These are phyloP conservation scores for Populus tomentosa DNA, from an alignment of 441 rosid species.

Conservation along the genomic window DNA sequence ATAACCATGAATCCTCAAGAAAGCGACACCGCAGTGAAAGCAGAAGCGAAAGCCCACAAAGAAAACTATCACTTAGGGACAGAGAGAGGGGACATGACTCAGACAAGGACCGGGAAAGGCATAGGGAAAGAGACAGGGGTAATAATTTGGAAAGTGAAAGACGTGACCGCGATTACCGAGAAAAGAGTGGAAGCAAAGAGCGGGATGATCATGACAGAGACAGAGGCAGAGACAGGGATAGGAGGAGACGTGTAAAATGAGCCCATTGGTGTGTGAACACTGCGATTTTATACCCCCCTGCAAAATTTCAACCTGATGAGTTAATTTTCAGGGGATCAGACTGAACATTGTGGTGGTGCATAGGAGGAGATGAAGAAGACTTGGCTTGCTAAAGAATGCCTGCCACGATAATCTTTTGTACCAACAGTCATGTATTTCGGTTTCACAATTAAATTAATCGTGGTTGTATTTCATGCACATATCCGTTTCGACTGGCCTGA, in stretches of 20 bases:
- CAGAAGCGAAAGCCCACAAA: constrained; percentile 72
- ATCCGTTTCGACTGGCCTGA: too few species aligned
- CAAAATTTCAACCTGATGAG: not conserved
- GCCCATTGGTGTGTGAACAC: constrained; percentile 9
- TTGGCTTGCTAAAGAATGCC: not conserved
- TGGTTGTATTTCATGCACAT: not conserved
- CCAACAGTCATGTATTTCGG: not conserved
- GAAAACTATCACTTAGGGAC: constrained; percentile 55
- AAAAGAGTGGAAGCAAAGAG: constrained; percentile 91
- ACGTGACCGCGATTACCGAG: constrained; percentile 49
- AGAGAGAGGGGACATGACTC: constrained; percentile 51
- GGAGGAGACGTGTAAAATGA: constrained; percentile 55
- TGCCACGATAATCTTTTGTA: not conserved
- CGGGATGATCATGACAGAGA: constrained; percentile 78
- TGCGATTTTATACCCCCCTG: not conserved
- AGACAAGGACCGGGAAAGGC: constrained; percentile 50
- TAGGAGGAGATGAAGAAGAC: not conserved
- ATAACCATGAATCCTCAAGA: constrained; percentile 59
- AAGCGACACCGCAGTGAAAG: constrained; percentile 75
- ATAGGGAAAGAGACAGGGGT: constrained; percentile 44
- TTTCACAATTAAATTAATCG: not conserved
- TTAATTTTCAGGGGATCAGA: not conserved
- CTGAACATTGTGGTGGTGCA: not conserved
- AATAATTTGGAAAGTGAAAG: constrained; percentile 44
- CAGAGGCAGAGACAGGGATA: constrained; percentile 58